Evolutionary conservation across 345 rosid genomes (phyloP), one percentile per base, ranked within the genome.

Genomic region (Combretum micranthum): DNA sequence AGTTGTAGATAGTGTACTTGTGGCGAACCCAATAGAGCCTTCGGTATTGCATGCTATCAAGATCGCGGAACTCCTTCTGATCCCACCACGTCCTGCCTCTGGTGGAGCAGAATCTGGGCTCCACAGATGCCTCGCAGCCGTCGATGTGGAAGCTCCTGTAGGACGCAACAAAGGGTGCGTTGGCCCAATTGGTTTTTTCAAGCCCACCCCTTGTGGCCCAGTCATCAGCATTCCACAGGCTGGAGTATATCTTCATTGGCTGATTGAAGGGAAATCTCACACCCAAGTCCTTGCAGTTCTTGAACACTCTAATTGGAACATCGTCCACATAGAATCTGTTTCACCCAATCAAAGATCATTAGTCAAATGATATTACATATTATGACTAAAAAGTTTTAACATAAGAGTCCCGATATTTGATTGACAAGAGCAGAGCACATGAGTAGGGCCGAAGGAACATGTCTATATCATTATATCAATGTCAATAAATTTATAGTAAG

Each of bases 141-240:
- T 72, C 74, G 1, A 69, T 45, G 72, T 69, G 77, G 75, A 76
- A 76, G 12, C 77, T 62, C 66, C 48, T 57, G 75, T 72, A 72
- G 39, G 72, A 15, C 22, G 77, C 77, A 8, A 72, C 20, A n/a
- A 87, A 90, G 0, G 96, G 97, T 2, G 90, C 93, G 42, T 83
- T 87, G 51, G 72, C 75, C 97, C 93, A 90, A 72, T 87, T 83
- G 0, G 95, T 87, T 64, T 90, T 86, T 75, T 84, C 95, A 0
- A 89, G 75, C 9, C 97, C 97, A 16, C 95, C 95, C 17, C 97
- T 71, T 1, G 96, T 89, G 17, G 96, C 96, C 96, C 96, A 89
- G 50, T 89, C 95, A 37, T 88, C 91, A 0, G 88, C 96, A 21
- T 87, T 87, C 96, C 96, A 87, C 0, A 90, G 73, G 57, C 93